A percentile compares a stretch with the other conserved stretches of the same genome.
Evolutionary conservation across 495 filamentous ascomycete genomes (phyloP).

Genomic region (Penicillium canariense): DNA sequence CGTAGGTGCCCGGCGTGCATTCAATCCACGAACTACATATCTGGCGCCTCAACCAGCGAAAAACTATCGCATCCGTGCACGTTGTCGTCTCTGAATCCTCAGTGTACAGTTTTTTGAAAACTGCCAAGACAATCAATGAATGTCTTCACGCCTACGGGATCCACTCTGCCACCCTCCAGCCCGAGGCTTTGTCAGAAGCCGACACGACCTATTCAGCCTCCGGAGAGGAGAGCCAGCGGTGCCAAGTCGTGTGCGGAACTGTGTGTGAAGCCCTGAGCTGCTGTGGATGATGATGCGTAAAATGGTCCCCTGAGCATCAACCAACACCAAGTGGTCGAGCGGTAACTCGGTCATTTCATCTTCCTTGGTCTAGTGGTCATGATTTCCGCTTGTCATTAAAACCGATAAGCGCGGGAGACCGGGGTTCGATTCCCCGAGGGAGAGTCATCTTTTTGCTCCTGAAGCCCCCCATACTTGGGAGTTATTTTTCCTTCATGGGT

Average conservation of each 20-base stretch:
- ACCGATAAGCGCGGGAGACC: conserved; percentile 49
- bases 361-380: conserved; percentile 52
- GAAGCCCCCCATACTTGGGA: too few species aligned
- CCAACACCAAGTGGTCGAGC: conserved; percentile 29
- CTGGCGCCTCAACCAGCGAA: conserved; percentile 52
- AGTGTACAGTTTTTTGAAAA: conserved; percentile 35
- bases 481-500: too few species aligned
- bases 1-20: conserved; percentile 42
- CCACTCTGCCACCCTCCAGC: conserved; percentile 51
- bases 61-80: conserved; percentile 49
- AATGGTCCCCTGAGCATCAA: neutral
- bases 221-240: conserved; percentile 20
- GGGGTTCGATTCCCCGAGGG: conserved; percentile 54
- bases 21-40: conserved; percentile 53
- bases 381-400: conserved; percentile 54
- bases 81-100: conserved; percentile 41
- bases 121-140: conserved; percentile 42
- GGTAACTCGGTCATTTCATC: conserved; percentile 27
- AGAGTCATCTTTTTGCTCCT: too few species aligned
- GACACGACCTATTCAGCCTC: neutral
- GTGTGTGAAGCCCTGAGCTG: conserved; percentile 35
- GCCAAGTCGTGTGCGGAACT: conserved; percentile 34
- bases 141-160: conserved; percentile 55
- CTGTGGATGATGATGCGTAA: conserved; percentile 22
- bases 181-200: conserved; percentile 29